Evolutionary conservation across 2,329 filamentous ascomycete species (phyloP).

Genomic region (Orbilia javanica): DNA sequence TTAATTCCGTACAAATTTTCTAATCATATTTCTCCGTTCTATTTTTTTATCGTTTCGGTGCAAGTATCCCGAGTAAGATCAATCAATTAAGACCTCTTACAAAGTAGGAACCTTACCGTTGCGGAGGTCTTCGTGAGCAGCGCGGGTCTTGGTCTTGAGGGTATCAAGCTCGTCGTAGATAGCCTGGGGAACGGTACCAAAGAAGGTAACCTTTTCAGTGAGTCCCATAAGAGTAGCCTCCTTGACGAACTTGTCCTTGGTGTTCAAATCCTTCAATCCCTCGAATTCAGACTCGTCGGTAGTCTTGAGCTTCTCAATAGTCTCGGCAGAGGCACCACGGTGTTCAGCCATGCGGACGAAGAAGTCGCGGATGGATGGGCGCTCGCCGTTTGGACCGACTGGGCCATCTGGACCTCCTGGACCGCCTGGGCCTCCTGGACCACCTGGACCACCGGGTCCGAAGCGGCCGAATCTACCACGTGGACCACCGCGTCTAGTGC

Average conservation of each 20-base stretch:
- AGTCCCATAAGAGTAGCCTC: slow-evolving; percentile 32
- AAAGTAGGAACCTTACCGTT: slow-evolving; percentile 34
- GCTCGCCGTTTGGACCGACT: neutral
- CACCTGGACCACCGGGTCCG: slow-evolving; percentile 1
- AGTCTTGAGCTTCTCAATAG: slow-evolving; percentile 26
- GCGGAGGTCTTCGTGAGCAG: slow-evolving; percentile 34
- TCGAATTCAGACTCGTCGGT: slow-evolving; percentile 29
- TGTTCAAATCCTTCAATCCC: slow-evolving; percentile 10
- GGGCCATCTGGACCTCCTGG: slow-evolving; percentile 5
- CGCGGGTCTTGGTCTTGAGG: slow-evolving; percentile 23
- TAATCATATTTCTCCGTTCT: slow-evolving; percentile 3
- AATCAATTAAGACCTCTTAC: slow-evolving; percentile 32
- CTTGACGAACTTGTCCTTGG: slow-evolving; percentile 42
- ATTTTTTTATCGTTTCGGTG: neutral
- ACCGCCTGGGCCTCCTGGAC: slow-evolving; percentile 10
- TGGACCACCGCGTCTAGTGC: slow-evolving; percentile 8
- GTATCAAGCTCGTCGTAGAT: slow-evolving; percentile 19
- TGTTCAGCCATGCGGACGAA: slow-evolving; percentile 35
- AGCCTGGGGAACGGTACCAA: slow-evolving; percentile 22
- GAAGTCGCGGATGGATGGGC: slow-evolving; percentile 18
- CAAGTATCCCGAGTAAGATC: slow-evolving; percentile 16
- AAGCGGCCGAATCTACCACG: neutral
- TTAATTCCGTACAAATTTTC: slow-evolving; percentile 17
- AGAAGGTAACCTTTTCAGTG: slow-evolving; percentile 18
- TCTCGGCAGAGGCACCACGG: slow-evolving; percentile 21